Evolutionary conservation across 2,329 filamentous ascomycete genomes (phyloP).

Genomic region (Fusarium sp.): DNA sequence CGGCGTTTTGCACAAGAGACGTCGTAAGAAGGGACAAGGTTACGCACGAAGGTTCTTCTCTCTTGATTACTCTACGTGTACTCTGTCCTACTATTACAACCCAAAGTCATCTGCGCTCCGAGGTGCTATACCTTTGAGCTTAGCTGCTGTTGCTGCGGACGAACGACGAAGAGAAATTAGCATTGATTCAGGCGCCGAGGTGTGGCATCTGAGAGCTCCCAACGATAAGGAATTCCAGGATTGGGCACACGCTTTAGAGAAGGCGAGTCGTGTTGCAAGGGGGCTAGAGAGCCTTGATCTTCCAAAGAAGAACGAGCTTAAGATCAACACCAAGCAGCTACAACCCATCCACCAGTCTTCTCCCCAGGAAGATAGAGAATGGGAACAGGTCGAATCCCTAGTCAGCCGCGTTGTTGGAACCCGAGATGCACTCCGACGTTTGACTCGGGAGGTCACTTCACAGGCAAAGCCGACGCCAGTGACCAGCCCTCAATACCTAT

Average conservation of each 20-base stretch:
- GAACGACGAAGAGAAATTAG: constrained; percentile 91
- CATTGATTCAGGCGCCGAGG: constrained; percentile 95
- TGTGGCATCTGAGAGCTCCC: constrained; percentile 91
- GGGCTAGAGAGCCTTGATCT: constrained; percentile 60
- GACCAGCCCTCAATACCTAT: constrained; percentile 54
- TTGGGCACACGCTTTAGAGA: constrained; percentile 89
- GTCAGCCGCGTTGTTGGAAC: constrained; percentile 89
- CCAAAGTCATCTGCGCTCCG: constrained; percentile 92
- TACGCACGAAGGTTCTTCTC: constrained; percentile 96
- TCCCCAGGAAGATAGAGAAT: constrained; percentile 80
- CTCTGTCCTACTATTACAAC: constrained; percentile 96
- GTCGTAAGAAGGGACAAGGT: constrained; percentile 93
- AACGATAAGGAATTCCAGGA: constrained; percentile 87
- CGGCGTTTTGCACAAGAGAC: constrained; percentile 87
- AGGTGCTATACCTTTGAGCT: constrained; percentile 89
- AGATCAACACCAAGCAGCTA: constrained; percentile 47
- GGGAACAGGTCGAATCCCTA: constrained; percentile 86
- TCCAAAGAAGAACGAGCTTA: constrained; percentile 47
- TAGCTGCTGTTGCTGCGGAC: constrained; percentile 92
- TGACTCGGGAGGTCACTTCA: constrained; percentile 86
- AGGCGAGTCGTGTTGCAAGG: constrained; percentile 77
- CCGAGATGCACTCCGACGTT: constrained; percentile 85
- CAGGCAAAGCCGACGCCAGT: constrained; percentile 50
- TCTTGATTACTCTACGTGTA: constrained; percentile 92
- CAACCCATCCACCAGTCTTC: constrained; percentile 52